Percentiles rank a stretch among this genome's conserved stretches.
Conservation (phyloP, 257 asterid species). For the Cinchona pubescens region DNA sequence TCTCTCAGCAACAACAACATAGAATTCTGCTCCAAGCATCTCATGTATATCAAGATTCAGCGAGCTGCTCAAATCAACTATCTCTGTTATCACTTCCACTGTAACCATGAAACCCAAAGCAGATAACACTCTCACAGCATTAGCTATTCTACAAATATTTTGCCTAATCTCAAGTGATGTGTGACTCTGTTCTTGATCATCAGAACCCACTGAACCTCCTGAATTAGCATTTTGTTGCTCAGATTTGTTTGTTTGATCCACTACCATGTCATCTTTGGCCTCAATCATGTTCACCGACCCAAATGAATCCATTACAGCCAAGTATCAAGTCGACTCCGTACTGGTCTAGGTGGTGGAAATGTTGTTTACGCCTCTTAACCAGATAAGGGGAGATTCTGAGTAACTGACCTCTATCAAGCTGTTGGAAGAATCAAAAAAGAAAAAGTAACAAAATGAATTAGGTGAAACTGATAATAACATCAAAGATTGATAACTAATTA, state of each 20-base stretch:
- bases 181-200: constrained; percentile 39
- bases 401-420: constrained; percentile 87
- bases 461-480: constrained; percentile 2
- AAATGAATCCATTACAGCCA: constrained; percentile 85
- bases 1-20: constrained; percentile 78
- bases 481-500: neutral
- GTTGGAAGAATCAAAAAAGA: constrained; percentile 9
- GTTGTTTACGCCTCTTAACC: constrained; percentile 87
- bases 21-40: constrained; percentile 88
- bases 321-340: constrained; percentile 80
- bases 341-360: constrained; percentile 73
- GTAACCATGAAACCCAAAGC: constrained; percentile 67
- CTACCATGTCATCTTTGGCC: constrained; percentile 60
- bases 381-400: constrained; percentile 72
- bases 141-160: constrained; percentile 73
- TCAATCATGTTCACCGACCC: constrained; percentile 92
- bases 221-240: constrained; percentile 36
- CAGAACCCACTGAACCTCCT: constrained; percentile 21
- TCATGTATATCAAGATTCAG: constrained; percentile 63
- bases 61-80: constrained; percentile 47
- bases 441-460: neutral
- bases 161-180: constrained; percentile 61
- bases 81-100: constrained; percentile 49
- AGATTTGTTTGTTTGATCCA: constrained; percentile 47
- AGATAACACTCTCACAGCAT: constrained; percentile 72